Evolutionary conservation across 2,329 filamentous ascomycete genomes (phyloP).

Genomic region (Trichoderma asperellum): DNA sequence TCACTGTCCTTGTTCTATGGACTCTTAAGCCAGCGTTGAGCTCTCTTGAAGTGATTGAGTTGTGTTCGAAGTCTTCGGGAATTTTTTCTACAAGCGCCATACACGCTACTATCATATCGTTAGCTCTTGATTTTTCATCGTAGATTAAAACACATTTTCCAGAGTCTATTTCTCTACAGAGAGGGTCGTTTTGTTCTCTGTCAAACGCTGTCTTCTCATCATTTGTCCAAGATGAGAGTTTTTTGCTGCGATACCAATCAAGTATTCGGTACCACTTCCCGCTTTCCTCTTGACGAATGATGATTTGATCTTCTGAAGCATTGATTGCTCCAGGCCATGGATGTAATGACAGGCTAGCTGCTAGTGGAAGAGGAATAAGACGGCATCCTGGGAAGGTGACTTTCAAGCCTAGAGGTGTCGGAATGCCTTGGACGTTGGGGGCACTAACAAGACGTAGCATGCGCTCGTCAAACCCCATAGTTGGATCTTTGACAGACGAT

Average conservation of each 20-base stretch:
- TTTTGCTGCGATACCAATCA: conserved; percentile 33
- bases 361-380: conserved; percentile 17
- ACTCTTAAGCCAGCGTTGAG: not conserved
- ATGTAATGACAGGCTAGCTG: conserved; percentile 26
- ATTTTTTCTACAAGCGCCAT: conserved; percentile 29
- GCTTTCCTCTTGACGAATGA: conserved; percentile 27
- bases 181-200: conserved; percentile 22
- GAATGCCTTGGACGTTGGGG: conserved; percentile 20
- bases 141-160: conserved; percentile 29
- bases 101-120: conserved; percentile 7
- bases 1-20: conserved; percentile 25
- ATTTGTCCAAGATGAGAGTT: conserved; percentile 31
- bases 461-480: conserved; percentile 31
- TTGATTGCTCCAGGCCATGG: conserved; percentile 32
- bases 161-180: conserved; percentile 32
- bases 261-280: conserved; percentile 31
- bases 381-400: conserved; percentile 30
- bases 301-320: conserved; percentile 28
- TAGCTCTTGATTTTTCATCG: not conserved
- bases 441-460: conserved; percentile 27
- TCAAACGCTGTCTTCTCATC: conserved; percentile 30
- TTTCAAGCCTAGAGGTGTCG: conserved; percentile 31
- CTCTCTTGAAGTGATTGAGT: not conserved
- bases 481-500: conserved; percentile 30
- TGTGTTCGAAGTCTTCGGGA: not conserved